These are phyloP conservation scores for Gastrolobium villosum DNA, from an alignment of 306 rosid species.

Conservation along the genomic window DNA sequence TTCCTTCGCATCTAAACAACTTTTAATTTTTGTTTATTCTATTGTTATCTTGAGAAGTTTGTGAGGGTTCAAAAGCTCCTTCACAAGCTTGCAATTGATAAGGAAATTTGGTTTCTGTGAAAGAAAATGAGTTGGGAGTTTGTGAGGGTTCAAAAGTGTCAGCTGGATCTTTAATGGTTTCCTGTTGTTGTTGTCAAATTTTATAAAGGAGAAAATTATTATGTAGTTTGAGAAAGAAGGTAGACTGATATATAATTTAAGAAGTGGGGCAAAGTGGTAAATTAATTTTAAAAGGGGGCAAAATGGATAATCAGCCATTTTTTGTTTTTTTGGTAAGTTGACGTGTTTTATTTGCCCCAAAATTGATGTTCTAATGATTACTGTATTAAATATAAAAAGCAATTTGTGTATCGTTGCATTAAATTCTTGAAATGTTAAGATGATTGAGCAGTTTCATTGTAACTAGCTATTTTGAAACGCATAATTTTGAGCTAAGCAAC, in stretches of 20 bases:
- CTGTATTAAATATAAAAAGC: not conserved
- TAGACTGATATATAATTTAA: too few relatives aligned
- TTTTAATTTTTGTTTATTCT: slow-evolving; percentile 6
- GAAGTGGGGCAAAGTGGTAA: too few relatives aligned
- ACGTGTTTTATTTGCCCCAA: not conserved
- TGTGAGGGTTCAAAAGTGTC: not conserved
- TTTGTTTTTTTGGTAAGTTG: not conserved
- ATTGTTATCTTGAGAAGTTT: slow-evolving; percentile 19
- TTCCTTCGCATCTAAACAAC: slow-evolving; percentile 3
- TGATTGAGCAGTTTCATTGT: not conserved
- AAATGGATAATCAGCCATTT: too few relatives aligned
- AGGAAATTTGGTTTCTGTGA: slow-evolving; percentile 22
- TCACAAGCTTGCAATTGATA: slow-evolving; percentile 27
- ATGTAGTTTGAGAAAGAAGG: too few relatives aligned
- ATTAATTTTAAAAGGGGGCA: too few relatives aligned
- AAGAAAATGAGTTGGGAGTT: slow-evolving; percentile 22
- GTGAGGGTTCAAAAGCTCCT: slow-evolving; percentile 30
- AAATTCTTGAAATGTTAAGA: not conserved
- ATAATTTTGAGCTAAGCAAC: not conserved
- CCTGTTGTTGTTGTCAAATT: not conserved
- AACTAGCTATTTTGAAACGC: not conserved
- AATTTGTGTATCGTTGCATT: not conserved
- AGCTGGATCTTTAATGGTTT: not conserved
- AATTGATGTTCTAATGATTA: not conserved
- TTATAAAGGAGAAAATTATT: not conserved